phyloP scores from a whole-genome alignment of 805 yeast species.

The Saturnispora hagleri region DNA sequence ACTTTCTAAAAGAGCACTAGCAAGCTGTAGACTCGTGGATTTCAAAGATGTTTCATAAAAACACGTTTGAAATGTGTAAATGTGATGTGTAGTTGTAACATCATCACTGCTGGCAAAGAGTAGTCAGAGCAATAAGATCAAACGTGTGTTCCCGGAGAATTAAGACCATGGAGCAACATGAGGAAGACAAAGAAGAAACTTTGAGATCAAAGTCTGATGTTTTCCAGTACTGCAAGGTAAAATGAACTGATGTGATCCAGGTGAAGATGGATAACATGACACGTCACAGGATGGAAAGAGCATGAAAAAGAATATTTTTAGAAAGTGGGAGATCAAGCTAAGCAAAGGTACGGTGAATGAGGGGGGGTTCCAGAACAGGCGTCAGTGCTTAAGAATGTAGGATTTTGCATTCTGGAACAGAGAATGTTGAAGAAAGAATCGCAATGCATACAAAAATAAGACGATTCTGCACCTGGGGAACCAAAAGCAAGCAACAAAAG shows the following conservation, averaged over 20 bases:
- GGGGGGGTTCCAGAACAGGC: neutral
- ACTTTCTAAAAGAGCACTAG: neutral
- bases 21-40: neutral
- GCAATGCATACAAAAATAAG: neutral
- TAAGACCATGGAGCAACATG: neutral
- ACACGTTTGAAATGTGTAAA: neutral
- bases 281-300: neutral
- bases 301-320: too few relatives aligned
- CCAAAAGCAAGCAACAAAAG: too few relatives aligned
- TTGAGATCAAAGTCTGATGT: too few relatives aligned
- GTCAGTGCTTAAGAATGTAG: neutral
- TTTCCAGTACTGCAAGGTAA: too few relatives aligned
- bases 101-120: neutral
- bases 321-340: neutral
- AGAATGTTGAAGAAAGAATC: neutral
- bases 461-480: neutral
- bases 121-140: too few relatives aligned
- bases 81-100: neutral
- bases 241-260: too few relatives aligned
- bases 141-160: too few relatives aligned
- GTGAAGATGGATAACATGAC: neutral
- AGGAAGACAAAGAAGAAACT: neutral
- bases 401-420: neutral
- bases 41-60: neutral
- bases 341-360: neutral